Evolutionary conservation across 1,139 yeast genomes (phyloP).

Genomic region (Geotrichum bryndzae): DNA sequence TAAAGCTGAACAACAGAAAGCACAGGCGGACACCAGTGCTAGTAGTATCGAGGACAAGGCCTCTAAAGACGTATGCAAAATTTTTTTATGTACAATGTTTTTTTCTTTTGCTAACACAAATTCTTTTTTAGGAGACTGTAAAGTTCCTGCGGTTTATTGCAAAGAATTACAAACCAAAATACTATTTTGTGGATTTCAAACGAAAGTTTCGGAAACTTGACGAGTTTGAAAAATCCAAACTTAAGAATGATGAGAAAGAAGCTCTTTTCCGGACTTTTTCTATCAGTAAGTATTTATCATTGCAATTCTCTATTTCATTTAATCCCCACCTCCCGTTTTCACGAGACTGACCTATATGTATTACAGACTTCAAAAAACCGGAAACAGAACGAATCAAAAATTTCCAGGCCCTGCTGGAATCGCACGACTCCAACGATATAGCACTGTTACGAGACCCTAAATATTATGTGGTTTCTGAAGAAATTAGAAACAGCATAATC

Average conservation of each 20-base stretch:
- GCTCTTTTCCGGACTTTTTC: slow-evolving; percentile 37
- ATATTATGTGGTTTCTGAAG: slow-evolving; percentile 7
- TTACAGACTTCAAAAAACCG: slow-evolving; percentile 12
- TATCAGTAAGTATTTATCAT: slow-evolving; percentile 3
- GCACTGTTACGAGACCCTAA: slow-evolving; percentile 8
- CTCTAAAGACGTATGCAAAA: slow-evolving; percentile 7
- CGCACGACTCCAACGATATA: not conserved
- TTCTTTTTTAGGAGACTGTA: slow-evolving; percentile 21
- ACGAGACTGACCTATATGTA: not conserved
- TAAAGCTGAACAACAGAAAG: slow-evolving; percentile 12
- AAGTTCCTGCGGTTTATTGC: slow-evolving; percentile 35
- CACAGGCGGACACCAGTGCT: not conserved
- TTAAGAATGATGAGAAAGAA: slow-evolving; percentile 40
- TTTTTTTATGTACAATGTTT: not conserved
- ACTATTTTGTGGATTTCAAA: slow-evolving; percentile 45
- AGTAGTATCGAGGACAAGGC: not conserved
- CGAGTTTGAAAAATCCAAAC: slow-evolving; percentile 29
- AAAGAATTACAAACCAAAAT: slow-evolving; percentile 31
- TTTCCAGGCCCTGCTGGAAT: slow-evolving; percentile 1
- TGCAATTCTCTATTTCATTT: not conserved
- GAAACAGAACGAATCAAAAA: slow-evolving; percentile 4
- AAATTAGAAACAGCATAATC: not conserved
- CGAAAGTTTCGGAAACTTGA: slow-evolving; percentile 35
- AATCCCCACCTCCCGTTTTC: not conserved
- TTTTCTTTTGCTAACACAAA: not conserved